Percentiles rank a stretch among this genome's conserved stretches.
phyloP scores from a whole-genome alignment of 306 rosid genomes.

The Betula pendula region DNA sequence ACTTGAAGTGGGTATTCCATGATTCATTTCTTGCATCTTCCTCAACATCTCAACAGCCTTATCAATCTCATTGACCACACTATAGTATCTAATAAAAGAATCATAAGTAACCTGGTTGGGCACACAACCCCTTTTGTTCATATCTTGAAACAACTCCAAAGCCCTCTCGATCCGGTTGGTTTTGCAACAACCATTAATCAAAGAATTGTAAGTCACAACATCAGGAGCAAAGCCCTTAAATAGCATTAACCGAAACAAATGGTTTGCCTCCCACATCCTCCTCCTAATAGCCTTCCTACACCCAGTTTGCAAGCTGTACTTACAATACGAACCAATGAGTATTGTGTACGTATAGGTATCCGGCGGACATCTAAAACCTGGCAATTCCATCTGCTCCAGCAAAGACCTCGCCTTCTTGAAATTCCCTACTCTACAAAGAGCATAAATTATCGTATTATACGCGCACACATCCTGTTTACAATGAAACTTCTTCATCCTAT shows the following conservation, averaged over 20 bases:
- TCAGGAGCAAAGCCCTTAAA: slow-evolving; percentile 77
- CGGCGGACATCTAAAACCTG: slow-evolving; percentile 79
- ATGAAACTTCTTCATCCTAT: slow-evolving; percentile 71
- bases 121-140: slow-evolving; percentile 61
- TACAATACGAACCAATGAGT: slow-evolving; percentile 71
- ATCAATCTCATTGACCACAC: slow-evolving; percentile 81
- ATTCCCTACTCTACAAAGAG: slow-evolving; percentile 69
- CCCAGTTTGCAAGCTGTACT: slow-evolving; percentile 62
- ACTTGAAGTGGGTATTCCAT: slow-evolving; percentile 61
- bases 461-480: slow-evolving; percentile 75
- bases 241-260: slow-evolving; percentile 76
- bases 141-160: slow-evolving; percentile 76
- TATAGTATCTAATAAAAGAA: slow-evolving; percentile 72
- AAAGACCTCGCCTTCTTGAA: slow-evolving; percentile 66
- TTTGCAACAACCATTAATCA: slow-evolving; percentile 91
- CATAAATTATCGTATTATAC: slow-evolving; percentile 58
- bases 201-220: slow-evolving; percentile 78
- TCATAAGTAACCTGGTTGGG: slow-evolving; percentile 74
- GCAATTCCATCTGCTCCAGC: slow-evolving; percentile 86
- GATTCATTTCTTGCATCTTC: slow-evolving; percentile 58
- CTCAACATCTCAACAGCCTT: slow-evolving; percentile 66
- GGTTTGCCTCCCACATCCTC: slow-evolving; percentile 82
- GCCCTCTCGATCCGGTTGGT: slow-evolving; percentile 65
- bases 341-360: slow-evolving; percentile 72
- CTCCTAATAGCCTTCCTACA: slow-evolving; percentile 75